Evolutionary conservation across 1,284 basidiomycete species (phyloP), one percentile per base, ranked within the genome.

Genomic region (Marasmius tenuissimus): DNA sequence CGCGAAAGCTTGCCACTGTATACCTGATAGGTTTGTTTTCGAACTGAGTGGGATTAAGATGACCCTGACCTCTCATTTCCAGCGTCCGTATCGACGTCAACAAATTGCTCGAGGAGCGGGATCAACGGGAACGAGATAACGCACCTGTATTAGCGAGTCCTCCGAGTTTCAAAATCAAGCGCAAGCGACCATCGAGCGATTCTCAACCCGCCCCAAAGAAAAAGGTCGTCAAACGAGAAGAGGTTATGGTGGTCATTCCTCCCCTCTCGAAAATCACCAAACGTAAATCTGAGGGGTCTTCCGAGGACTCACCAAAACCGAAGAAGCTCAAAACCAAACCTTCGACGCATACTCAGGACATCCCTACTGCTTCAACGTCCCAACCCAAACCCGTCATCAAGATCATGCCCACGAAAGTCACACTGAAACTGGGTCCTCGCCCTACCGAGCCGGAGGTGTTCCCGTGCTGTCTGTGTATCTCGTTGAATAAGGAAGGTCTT

Each of bases 11-110:
- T 98, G 96, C 71, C 78, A 87, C 65, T 98, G 96, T 70, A 85
- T 97, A 38, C 78, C 80, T 55, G 92, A 93, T 72, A 94, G 93
- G 93, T 93, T 69, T 49, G 80, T 70, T 16, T 39, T 57, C 37
- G 57, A 11, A 37, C 55, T 60, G 22, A 39, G 63, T 61, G 37
- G 27, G 56, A 38, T 55, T 12, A 54, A 14, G 39, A 57, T 51
- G 35, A 57, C 61, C 64, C 60, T 67, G 39, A 68, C 9, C 14
- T 54, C 10, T n/a, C 54, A 18, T 27, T 7, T 38, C 10, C 63
- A 97, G 95, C 68, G 96, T 98, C 33, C 88, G 89, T 34, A 96
- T 98, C 69, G 91, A 98, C 64, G 92, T 98, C 34, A 92, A 96
- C 69, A 87, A 90, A 62, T 81, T 95, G 27, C 73, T 96, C n/a